Base-by-base conservation (phyloP, 2,329 filamentous ascomycete genomes). In the Ophiostoma ips region DNA sequence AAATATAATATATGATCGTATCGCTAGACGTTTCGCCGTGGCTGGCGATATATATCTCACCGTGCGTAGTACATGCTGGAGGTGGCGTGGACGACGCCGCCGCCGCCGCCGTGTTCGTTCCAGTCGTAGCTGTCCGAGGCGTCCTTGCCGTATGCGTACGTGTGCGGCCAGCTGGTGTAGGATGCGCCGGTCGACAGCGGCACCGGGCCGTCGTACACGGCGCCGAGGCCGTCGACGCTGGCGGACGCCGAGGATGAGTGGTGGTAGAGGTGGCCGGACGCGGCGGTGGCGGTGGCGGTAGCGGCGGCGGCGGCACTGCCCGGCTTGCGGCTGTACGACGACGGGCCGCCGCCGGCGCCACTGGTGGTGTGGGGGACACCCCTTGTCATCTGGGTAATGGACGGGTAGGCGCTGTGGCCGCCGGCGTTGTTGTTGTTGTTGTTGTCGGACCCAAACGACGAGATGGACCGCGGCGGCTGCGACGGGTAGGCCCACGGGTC, bases 221-320 rank as follows among this genome's bases (percentile, higher is more conserved):
- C 61, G 3, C 64, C 62, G 5, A 64, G 58, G 10, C 62, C 60
- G 33, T 68, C 65, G 13, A 67, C 62, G 4, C 61, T 63, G 1
- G 38, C 38, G 1, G 64, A 59, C 5, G 69, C 59, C 4, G 66
- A 62, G n/a, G n/a, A n/a, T n/a, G n/a, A n/a, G n/a, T n/a, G n/a
- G n/a, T n/a, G n/a, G 50, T 74, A 75, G 48, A 72, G 63, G 21
- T 41, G 13, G 10, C 71, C 70, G 6, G 70, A 62, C 50, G 71
- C 59, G 30, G 49, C 38, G 16, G 47, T 30, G 9, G 46, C n/a
- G 63, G 21, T 41, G 13, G 10, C 71, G 70, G 6, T 70, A 62
- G 71, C 59, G 30, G 49, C 38, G 16, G 47, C 28, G 9, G 46
- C 35, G 13, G 44, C 49, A 3, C 62, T 55, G 18, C 57, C 58